Percentiles rank a stretch among this genome's conserved stretches.
These are phyloP conservation scores for Gremmenia infestans DNA, from an alignment of 2,329 filamentous ascomycete genomes.

Conservation along the genomic window DNA sequence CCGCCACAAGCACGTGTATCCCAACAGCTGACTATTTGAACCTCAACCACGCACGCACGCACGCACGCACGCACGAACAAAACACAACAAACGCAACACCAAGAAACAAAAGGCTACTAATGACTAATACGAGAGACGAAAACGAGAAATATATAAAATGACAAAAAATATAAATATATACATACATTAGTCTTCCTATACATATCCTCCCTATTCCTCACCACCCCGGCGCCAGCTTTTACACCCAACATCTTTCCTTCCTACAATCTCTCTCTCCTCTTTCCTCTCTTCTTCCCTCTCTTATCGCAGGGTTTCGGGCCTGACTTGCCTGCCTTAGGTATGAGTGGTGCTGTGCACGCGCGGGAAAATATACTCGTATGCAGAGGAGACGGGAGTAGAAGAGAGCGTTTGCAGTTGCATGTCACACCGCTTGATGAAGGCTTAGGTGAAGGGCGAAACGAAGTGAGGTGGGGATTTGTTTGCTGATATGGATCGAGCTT, in stretches of 20 bases:
- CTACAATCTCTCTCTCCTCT: neutral
- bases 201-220: constrained; percentile 18
- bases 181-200: constrained; percentile 26
- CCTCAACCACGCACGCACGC: neutral
- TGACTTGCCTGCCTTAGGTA: no score
- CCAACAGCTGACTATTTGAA: neutral
- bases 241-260: constrained; percentile 9
- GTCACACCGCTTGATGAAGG: neutral
- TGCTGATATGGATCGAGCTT: no score
- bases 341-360: neutral
- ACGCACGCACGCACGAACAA: neutral
- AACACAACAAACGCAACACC: neutral
- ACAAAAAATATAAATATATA: neutral
- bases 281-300: neutral
- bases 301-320: neutral
- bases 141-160: neutral
- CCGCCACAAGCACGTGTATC: neutral
- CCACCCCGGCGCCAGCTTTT: constrained; percentile 10
- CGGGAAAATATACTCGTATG: neutral
- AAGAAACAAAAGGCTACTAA: constrained; percentile 1
- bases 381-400: neutral
- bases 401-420: neutral
- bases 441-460: neutral
- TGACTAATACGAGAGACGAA: neutral
- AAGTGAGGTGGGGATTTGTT: neutral